These are phyloP conservation scores for Sanguinoderma infundibulare DNA, from an alignment of 1,284 basidiomycete species.

Conservation along the genomic window DNA sequence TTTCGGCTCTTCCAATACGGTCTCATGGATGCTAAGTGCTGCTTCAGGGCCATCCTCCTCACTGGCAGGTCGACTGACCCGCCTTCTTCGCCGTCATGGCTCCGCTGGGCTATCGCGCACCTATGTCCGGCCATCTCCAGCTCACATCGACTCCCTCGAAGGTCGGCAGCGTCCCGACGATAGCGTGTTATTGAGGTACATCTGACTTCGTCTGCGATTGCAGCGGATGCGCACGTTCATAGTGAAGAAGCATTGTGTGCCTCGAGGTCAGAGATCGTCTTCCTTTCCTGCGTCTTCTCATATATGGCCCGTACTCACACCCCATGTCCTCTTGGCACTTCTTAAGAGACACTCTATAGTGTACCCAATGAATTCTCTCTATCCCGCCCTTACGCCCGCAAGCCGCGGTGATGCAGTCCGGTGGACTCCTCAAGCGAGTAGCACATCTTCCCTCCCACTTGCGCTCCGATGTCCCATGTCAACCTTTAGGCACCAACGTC, in stretches of 20 bases:
- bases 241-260: not conserved
- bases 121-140: not conserved
- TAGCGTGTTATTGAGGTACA: not conserved
- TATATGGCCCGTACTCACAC: no score
- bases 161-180: not conserved
- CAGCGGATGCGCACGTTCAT: conserved; percentile 1
- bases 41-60: not conserved
- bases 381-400: no score
- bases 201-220: not conserved
- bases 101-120: not conserved
- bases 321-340: not conserved
- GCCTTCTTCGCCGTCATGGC: not conserved
- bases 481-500: not conserved
- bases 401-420: no score
- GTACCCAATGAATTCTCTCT: no score
- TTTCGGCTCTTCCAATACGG: not conserved
- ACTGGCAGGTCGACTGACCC: not conserved
- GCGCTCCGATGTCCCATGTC: not conserved
- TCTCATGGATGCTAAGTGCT: not conserved
- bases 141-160: not conserved
- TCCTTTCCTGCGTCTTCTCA: not conserved
- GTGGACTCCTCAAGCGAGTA: not conserved
- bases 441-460: not conserved
- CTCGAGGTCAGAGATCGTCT: not conserved
- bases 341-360: no score